Base-by-base conservation (phyloP, 495 filamentous ascomycete species). In the Stereocaulon alpinum region DNA sequence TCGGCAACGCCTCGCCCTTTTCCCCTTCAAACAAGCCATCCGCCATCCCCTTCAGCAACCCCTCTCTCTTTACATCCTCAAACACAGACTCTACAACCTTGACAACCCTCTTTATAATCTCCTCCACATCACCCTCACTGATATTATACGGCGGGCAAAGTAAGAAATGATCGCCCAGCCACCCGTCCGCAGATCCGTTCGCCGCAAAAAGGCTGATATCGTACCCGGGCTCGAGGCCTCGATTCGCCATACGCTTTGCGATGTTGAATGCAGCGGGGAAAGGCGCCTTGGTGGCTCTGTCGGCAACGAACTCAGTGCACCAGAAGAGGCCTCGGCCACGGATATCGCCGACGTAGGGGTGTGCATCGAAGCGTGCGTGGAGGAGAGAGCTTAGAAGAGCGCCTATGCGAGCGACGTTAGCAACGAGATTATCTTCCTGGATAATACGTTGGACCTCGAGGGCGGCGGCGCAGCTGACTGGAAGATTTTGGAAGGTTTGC, bases 131-230 rank as follows among this genome's bases (percentile, higher is more conserved):
- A 15, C 80, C 77, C 42, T 66, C 69, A 1, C 78, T 80, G 45
- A 86, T 74, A 59, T 80, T 91, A 70, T 85, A 94, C 0, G 89
- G 77, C 5, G 90, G 89, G 18, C 85, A 78, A 55, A 95, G 64
- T 30, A 93, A 73, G 18, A 91, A 70, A 72, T 91, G 86, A 63
- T 95, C 90, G 3, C 88, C 89, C 2, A 64, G 68, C 41, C 76
- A 67, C 0, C 87, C 86, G 66, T 89, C 86, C 0, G 75, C 81
- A 0, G 82, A 83, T 3, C 89, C 89, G 2, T 75, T 68, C 9
- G 82, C 82, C 20, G 83, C 82, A 68, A 92, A 93, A 17, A 93
- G 64, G 0, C 77, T 81, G 61, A 95, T 79, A 29, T 74, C 76
- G 62, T 83, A 80, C 59, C 17, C 49, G 5, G 20, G 22, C 15